Evolutionary conservation across 768 basidiomycete genomes (phyloP), one percentile per base, ranked within the genome.

Genomic region (Dentipellis fragilis): DNA sequence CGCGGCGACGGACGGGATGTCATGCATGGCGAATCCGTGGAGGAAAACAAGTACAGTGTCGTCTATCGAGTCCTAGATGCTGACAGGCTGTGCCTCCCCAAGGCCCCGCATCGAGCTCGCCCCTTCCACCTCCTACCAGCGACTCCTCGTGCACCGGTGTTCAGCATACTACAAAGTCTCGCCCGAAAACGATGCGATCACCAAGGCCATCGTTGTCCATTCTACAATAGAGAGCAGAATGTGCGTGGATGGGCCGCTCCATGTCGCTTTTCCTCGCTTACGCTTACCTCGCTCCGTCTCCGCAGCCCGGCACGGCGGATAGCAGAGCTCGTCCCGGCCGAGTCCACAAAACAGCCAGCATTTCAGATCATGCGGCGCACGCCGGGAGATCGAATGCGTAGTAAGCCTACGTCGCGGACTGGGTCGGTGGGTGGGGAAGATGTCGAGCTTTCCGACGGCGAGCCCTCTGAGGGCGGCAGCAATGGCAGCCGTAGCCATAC

Each of bases 301-400:
- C 59, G 11, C 61, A 93, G 90, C 60, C 90, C 90, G 60, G 52
- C 72, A 36, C 80, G 85, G 45, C 77, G 85, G 54, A 75, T 93
- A 53, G 77, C 77, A 57, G 90, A 91, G 50, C 79, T 93, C 21
- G 87, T 91, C 8, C 90, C 90, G 21, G 75, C 80, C 4, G 89
- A 90, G 65, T 74, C 80, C 16, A 70, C 81, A 4, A 66, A 81
- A 0, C 84, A 84, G 35, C 88, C 86, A n/a, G 78, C 89, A 17
- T 86, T 93, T 64, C 87, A 91, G 77, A 93, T 93, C 63, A 93
- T 93, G 89, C 81, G 84, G 46, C 79, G 90, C 62, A 71, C 77
- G 19, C 67, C 65, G 12, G 67, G 69, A n/a, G 81, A 84, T 59
- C 79, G 81, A 42, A 70, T 77, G 52, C 69, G 73, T 54, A 80